Percentiles rank a stretch among this genome's conserved stretches.
phyloP scores from a whole-genome alignment of 306 rosid species.

The Quercus glauca region DNA sequence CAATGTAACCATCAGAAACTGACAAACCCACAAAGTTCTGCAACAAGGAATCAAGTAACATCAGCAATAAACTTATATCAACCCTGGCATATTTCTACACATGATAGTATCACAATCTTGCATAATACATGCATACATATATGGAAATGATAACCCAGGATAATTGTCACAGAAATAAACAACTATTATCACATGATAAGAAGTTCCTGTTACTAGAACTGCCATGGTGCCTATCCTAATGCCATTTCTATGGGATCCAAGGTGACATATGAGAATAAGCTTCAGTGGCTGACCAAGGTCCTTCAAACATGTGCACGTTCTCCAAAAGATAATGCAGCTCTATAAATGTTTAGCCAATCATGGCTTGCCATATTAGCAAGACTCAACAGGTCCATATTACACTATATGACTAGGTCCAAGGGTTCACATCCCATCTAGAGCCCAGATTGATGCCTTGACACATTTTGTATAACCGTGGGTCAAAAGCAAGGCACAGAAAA shows the following conservation, averaged over 20 bases:
- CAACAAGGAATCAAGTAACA: conserved; percentile 25
- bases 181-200: background rate
- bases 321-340: background rate
- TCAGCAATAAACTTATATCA: conserved; percentile 16
- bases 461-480: background rate
- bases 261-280: background rate
- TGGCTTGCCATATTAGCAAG: background rate
- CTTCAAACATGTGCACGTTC: background rate
- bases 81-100: background rate
- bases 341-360: background rate
- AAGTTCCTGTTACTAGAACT: background rate
- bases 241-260: background rate
- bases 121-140: background rate
- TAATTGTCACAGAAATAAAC: background rate
- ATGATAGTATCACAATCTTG: no score
- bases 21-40: conserved; percentile 98
- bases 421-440: conserved; percentile 1
- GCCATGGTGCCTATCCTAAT: background rate
- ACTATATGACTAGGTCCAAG: background rate
- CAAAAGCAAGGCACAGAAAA: background rate
- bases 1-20: conserved; percentile 88
- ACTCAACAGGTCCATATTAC: background rate
- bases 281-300: background rate
- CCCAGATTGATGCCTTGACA: background rate
- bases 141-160: background rate